Conservation (phyloP, 305 asterid genomes). For the Fraxinus paxiana region DNA sequence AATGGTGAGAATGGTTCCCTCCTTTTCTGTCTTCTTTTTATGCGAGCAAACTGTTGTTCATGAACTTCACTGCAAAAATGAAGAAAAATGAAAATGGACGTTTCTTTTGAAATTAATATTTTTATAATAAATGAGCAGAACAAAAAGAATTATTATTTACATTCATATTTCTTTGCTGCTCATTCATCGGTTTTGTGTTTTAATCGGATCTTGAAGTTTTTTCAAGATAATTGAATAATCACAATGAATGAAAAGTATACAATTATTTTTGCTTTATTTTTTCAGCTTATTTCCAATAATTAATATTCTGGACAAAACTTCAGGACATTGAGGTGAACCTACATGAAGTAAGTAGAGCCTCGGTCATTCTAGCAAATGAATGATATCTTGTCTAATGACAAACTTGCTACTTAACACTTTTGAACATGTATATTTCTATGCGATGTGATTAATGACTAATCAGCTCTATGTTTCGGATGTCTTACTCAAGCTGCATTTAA, state of each 20-base stretch:
- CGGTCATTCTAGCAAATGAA: background rate
- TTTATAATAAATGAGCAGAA: background rate
- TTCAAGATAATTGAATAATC: background rate
- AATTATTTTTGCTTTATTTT: background rate
- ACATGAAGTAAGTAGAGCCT: background rate
- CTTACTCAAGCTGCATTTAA: background rate
- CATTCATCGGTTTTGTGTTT: background rate
- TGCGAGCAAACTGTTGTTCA: background rate
- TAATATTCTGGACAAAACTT: background rate
- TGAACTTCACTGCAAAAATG: background rate
- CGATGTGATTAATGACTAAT: background rate
- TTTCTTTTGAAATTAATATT: background rate
- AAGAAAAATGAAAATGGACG: background rate
- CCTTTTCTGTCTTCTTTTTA: background rate
- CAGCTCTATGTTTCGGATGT: background rate
- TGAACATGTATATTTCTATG: background rate
- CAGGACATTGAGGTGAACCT: background rate
- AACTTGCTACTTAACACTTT: background rate
- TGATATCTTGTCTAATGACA: background rate
- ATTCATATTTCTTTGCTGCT: background rate
- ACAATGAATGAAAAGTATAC: background rate
- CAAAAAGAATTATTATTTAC: background rate
- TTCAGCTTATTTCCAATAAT: background rate
- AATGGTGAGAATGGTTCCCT: constrained; percentile 46
- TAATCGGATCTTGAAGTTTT: background rate